These are phyloP conservation scores for Reticulascus tulasneorum DNA, from an alignment of 2,329 filamentous ascomycete species.

Conservation along the genomic window DNA sequence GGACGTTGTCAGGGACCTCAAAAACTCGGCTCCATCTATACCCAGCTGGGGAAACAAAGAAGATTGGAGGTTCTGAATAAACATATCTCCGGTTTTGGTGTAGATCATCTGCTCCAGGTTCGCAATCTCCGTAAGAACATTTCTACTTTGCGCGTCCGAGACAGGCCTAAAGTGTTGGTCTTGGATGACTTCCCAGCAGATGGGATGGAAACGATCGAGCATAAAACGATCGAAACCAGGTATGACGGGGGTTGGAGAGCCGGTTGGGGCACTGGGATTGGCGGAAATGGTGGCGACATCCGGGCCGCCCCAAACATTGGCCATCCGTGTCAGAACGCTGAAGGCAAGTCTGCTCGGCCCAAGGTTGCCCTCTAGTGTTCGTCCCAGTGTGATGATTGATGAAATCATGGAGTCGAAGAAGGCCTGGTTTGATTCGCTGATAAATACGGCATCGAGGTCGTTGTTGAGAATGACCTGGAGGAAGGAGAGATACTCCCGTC, in stretches of 20 bases:
- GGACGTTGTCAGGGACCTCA: slow-evolving; percentile 54
- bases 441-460: slow-evolving; percentile 80
- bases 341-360: slow-evolving; percentile 69
- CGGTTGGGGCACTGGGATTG: slow-evolving; percentile 45
- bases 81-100: slow-evolving; percentile 79
- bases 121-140: slow-evolving; percentile 85
- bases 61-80: slow-evolving; percentile 64
- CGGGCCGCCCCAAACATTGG: slow-evolving; percentile 83
- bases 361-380: slow-evolving; percentile 62
- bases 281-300: slow-evolving; percentile 60
- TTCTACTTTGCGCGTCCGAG: slow-evolving; percentile 78
- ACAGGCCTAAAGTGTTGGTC: slow-evolving; percentile 75
- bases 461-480: slow-evolving; percentile 87
- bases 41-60: slow-evolving; percentile 63
- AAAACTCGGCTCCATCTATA: slow-evolving; percentile 56
- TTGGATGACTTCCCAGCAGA: slow-evolving; percentile 84
- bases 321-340: slow-evolving; percentile 77
- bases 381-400: slow-evolving; percentile 80
- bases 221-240: slow-evolving; percentile 92
- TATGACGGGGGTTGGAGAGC: slow-evolving; percentile 55
- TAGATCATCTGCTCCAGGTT: slow-evolving; percentile 86
- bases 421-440: slow-evolving; percentile 84
- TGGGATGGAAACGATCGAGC: slow-evolving; percentile 79
- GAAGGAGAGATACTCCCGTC: slow-evolving; percentile 93
- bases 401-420: slow-evolving; percentile 85